phyloP scores from a whole-genome alignment of 1,139 yeast genomes.

The Eremothecium coryli region DNA sequence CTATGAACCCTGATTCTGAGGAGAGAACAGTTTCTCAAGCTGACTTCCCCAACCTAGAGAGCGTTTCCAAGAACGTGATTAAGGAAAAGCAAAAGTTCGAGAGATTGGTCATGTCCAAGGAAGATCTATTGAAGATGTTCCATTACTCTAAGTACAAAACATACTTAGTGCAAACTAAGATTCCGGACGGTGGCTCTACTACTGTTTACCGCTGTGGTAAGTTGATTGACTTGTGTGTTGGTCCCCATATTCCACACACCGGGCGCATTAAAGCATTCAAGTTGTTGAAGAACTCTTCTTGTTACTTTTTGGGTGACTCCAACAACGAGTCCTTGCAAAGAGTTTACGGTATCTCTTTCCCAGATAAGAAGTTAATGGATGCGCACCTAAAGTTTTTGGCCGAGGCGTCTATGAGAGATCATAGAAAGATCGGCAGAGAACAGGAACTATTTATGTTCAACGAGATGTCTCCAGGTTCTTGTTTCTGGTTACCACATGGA shows the following conservation, averaged over 20 bases:
- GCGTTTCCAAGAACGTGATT: slow-evolving; percentile 81
- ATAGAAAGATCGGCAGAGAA: slow-evolving; percentile 90
- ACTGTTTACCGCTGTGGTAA: slow-evolving; percentile 99
- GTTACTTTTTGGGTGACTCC: slow-evolving; percentile 92
- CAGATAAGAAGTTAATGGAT: slow-evolving; percentile 94
- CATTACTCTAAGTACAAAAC: slow-evolving; percentile 93
- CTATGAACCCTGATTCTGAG: slow-evolving; percentile 41
- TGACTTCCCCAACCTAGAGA: slow-evolving; percentile 80
- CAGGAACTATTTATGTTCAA: slow-evolving; percentile 93
- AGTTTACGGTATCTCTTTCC: slow-evolving; percentile 97
- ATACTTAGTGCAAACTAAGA: slow-evolving; percentile 72
- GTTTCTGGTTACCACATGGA: slow-evolving; percentile 98
- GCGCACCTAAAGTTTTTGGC: slow-evolving; percentile 91
- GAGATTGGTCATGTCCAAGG: slow-evolving; percentile 87
- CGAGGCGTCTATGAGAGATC: slow-evolving; percentile 97
- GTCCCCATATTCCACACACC: slow-evolving; percentile 97
- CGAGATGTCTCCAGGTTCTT: slow-evolving; percentile 95
- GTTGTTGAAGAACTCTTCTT: slow-evolving; percentile 89
- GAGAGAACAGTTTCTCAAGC: slow-evolving; percentile 67
- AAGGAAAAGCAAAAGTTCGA: slow-evolving; percentile 96
- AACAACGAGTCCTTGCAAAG: slow-evolving; percentile 93
- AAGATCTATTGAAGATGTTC: slow-evolving; percentile 86
- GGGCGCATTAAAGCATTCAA: slow-evolving; percentile 94
- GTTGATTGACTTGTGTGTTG: slow-evolving; percentile 91
- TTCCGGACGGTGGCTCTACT: slow-evolving; percentile 93